Evolutionary conservation across 2,329 filamentous ascomycete genomes (phyloP), one percentile per base, ranked within the genome.

Genomic region (Fusarium staphyleae): DNA sequence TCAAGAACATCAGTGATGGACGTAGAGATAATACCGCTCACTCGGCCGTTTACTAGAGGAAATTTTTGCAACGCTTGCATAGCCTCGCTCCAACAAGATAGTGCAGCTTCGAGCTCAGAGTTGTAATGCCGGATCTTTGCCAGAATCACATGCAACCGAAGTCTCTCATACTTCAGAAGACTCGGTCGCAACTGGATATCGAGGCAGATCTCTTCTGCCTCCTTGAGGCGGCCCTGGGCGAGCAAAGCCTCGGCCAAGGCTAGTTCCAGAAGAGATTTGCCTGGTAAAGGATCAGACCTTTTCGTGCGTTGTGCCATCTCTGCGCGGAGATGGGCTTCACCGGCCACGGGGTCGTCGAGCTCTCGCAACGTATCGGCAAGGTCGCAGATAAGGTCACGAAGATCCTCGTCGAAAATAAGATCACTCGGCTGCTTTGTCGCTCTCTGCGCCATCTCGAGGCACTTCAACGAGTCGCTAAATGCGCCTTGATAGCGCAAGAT

Each of bases 41-140:
- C 58, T 26, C 59, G 55, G 16, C 59, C 59, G 24, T 62, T 57
- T 5, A 62, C 47, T 5, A 62, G 36, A 11, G 50, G 51, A 43
- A 62, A 62, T 14, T 56, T 60, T n/a, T 62, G 58, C 18, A 62
- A 33, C 29, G 59, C 55, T 14, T 62, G 54, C 59, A 62, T 60
- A 10, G 59, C 59, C 26, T 62, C 59, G 26, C 59, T 62, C 59
- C 59, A 62, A 29, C 43, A 46, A n/a, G 59, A 60, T 4, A 62
- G 36, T 16, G 59, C 59, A 26, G 47, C 33, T 18, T 63, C 59
- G 13, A 48, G 41, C 14, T 62, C 59, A 16, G 50, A 62, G 46
- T 52, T 56, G 11, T 55, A 45, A 16, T 62, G 59, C 11, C 55
- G 55, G 11, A 62, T 39, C 26, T 65, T 65, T 4, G 55, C 62